Percentiles rank a stretch among this genome's conserved stretches.
Conservation (phyloP, 768 basidiomycete species). For the Suillus discolor region DNA sequence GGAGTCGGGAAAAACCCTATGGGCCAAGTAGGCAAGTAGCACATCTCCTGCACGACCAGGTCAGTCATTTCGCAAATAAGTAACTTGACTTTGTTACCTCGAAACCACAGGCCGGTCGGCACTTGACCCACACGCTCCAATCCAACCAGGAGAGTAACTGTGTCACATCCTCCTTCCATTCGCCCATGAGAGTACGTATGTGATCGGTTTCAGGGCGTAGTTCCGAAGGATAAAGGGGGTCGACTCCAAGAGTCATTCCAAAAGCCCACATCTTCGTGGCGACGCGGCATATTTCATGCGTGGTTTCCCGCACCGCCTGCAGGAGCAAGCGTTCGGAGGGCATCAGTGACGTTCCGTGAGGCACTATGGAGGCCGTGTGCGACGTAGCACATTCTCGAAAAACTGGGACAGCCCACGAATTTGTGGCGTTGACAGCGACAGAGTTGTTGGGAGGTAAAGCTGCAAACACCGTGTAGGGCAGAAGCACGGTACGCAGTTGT, state of each 20-base stretch:
- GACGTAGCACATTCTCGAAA: constrained; percentile 15
- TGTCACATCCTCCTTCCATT: constrained; percentile 16
- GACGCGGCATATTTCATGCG: constrained; percentile 21
- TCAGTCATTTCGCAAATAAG: background rate
- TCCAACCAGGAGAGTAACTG: constrained; percentile 23
- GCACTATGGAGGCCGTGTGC: constrained; percentile 11
- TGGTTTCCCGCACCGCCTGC: constrained; percentile 16
- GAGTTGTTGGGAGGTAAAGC: constrained; percentile 5
- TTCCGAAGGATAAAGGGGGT: constrained; percentile 1
- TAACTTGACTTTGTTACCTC: constrained; percentile 8
- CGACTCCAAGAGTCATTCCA: constrained; percentile 15
- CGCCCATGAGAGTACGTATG: constrained; percentile 5
- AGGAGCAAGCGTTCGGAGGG: constrained; percentile 17
- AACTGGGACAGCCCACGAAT: constrained; percentile 13
- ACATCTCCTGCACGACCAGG: constrained; percentile 21
- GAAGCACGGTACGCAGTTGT: constrained; percentile 23
- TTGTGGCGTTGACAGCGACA: constrained; percentile 1
- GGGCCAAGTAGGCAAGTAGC: constrained; percentile 30
- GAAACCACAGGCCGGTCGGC: constrained; percentile 16
- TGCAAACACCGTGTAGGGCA: constrained; percentile 11
- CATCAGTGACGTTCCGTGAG: constrained; percentile 4
- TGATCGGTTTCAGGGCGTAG: constrained; percentile 1
- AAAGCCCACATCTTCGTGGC: constrained; percentile 21
- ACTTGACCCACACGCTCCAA: constrained; percentile 25
- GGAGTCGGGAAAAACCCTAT: constrained; percentile 4